Conservation (phyloP, 176 grass and related monocot species). For the Musa beccarii region DNA sequence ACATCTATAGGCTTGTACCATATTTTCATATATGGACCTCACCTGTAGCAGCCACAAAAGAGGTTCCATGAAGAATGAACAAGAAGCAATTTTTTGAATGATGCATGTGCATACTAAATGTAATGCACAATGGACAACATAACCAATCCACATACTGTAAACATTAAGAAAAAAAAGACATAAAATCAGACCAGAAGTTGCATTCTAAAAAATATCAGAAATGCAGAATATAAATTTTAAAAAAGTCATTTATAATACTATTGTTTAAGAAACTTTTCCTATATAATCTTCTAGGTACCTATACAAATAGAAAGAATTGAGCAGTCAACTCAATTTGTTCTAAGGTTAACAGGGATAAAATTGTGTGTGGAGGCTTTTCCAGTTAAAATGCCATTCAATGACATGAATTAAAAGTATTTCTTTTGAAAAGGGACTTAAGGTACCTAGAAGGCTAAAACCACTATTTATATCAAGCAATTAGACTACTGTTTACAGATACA, state of each 20-base stretch:
- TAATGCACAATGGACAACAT: neutral
- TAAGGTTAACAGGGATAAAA: neutral
- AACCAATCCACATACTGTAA: neutral
- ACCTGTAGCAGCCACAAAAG: neutral
- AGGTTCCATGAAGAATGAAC: neutral
- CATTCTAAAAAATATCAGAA: too few relatives aligned
- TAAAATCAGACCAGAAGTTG: too few relatives aligned
- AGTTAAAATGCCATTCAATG: neutral
- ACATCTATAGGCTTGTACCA: too few relatives aligned
- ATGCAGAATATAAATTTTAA: too few relatives aligned
- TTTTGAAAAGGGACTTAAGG: neutral
- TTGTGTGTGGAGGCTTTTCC: neutral
- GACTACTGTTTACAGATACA: neutral
- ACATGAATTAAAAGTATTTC: neutral
- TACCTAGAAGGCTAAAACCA: neutral
- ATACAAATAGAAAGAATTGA: neutral
- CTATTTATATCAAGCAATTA: neutral
- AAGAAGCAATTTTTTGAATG: neutral
- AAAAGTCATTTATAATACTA: too few relatives aligned
- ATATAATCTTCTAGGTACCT: neutral
- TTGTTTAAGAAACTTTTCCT: too few relatives aligned
- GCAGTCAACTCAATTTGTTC: neutral
- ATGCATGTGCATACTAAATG: neutral
- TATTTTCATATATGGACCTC: too few relatives aligned
- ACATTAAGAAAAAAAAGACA: neutral